Base-by-base conservation (phyloP, 306 rosid species). In the Carpinus fangiana region DNA sequence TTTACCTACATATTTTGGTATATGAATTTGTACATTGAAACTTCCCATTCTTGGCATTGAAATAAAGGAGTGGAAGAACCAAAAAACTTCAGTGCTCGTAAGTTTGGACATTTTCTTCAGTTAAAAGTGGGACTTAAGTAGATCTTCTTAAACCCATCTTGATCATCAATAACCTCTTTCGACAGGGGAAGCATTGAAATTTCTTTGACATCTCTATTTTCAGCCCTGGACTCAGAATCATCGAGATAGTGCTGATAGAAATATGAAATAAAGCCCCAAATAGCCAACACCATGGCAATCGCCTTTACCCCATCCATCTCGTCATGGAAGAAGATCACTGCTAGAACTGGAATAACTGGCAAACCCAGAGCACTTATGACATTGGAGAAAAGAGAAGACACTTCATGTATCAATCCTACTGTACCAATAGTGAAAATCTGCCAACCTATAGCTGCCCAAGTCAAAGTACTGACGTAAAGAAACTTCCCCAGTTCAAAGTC, bases 371-470 rank as follows among this genome's bases (percentile, higher is more conserved):
- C 84, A 46, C 82, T 85, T 18, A 87, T 73, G 61, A 80, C 83
- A 77, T 87, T 87, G 43, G 89, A 81, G 76, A 89, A 89, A n/a
- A 85, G 80, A 9, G 93, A 85, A 45, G 93, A 85, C 9, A 81
- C 89, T 47, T 87, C 88, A 41, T 83, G 74, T 64, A 83, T 80
- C 76, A 83, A 70, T 70, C 90, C 90, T 47, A 87, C 28, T 46
- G 69, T 16, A 6, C 89, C 87, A 17, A 87, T 41, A 10, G 54
- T 14, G 73, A 54, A 79, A 34, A 83, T 36, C 61, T 83, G 84
- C 89, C 89, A 89, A 3, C 48, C 7, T 61, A 85, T 55, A 11
- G 88, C 84, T 12, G 82, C 60, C 79, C 82, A 87, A 76, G 38
- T 79, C 64, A 89, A 5, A 55, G 59, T 81, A 79, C 81, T 79